phyloP scores from a whole-genome alignment of 2,329 filamentous ascomycete species.

The Pseudogymnoascus sp. region DNA sequence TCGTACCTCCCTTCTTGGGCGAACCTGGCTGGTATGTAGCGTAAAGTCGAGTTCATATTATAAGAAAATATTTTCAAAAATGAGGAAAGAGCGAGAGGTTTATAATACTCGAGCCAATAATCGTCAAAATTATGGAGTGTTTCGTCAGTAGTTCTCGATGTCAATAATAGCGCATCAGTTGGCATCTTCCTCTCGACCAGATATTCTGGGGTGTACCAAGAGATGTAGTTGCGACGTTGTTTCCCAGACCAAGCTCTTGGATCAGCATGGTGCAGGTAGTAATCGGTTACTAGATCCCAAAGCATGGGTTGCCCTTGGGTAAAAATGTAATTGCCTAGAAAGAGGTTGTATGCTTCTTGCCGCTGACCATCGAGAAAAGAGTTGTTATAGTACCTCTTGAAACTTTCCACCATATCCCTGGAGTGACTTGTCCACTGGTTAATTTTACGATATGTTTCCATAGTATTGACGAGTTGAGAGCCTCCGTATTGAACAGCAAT shows the following conservation, averaged over 20 bases:
- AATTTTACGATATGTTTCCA: conserved; percentile 98
- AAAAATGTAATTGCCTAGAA: conserved; percentile 92
- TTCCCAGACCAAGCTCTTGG: conserved; percentile 64
- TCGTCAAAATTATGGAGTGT: conserved; percentile 61
- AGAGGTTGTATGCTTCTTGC: conserved; percentile 96
- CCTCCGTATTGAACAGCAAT: conserved; percentile 97
- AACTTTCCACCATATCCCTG: conserved; percentile 97
- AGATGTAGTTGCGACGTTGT: conserved; percentile 63
- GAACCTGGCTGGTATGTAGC: conserved; percentile 68
- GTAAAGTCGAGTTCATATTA: conserved; percentile 82
- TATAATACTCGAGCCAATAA: conserved; percentile 97
- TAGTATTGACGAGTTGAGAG: conserved; percentile 95
- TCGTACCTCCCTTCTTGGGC: conserved; percentile 69
- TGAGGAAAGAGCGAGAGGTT: conserved; percentile 76
- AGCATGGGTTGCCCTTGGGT: conserved; percentile 83
- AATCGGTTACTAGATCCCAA: conserved; percentile 92
- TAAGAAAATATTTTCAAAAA: conserved; percentile 89
- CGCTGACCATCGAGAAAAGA: conserved; percentile 96
- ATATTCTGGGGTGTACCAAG: conserved; percentile 74
- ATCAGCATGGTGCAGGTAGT: conserved; percentile 87
- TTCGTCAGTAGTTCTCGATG: conserved; percentile 23
- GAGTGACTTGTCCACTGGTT: conserved; percentile 98
- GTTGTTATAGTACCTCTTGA: conserved; percentile 98
- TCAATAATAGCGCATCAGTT: conserved; percentile 36
- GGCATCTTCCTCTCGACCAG: conserved; percentile 48